These are phyloP conservation scores for Trichoderma orchidacearum DNA, from an alignment of 495 filamentous ascomycete species.

Conservation along the genomic window DNA sequence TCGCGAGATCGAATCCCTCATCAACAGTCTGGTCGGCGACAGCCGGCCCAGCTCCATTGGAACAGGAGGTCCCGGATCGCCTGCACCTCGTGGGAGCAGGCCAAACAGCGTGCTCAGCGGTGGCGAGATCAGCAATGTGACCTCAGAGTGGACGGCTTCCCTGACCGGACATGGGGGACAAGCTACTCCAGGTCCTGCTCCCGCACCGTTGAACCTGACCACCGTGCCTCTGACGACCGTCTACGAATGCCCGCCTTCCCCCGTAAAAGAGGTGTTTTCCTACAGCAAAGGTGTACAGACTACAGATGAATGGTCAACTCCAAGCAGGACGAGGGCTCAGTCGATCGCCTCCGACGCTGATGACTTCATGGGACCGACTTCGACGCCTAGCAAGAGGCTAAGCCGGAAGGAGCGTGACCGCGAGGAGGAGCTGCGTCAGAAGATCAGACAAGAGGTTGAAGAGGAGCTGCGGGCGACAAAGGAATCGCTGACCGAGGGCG, in stretches of 20 bases:
- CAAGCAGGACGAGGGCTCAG: slow-evolving; percentile 25
- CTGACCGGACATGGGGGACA: slow-evolving; percentile 15
- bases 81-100: slow-evolving; percentile 56
- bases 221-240: slow-evolving; percentile 54
- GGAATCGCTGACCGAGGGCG: slow-evolving; percentile 39
- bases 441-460: slow-evolving; percentile 78
- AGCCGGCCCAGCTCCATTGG: slow-evolving; percentile 59
- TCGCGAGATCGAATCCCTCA: slow-evolving; percentile 71
- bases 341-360: slow-evolving; percentile 46
- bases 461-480: slow-evolving; percentile 68
- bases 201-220: slow-evolving; percentile 27
- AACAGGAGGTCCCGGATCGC: slow-evolving; percentile 47
- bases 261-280: slow-evolving; percentile 66
- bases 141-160: slow-evolving; percentile 38
- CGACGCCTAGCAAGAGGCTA: slow-evolving; percentile 47
- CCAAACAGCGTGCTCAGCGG: slow-evolving; percentile 74
- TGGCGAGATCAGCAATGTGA: slow-evolving; percentile 58
- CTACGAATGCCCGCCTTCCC: slow-evolving; percentile 61
- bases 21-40: slow-evolving; percentile 65
- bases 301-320: slow-evolving; percentile 47
- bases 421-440: slow-evolving; percentile 79
- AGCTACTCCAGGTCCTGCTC: slow-evolving; percentile 2
- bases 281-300: slow-evolving; percentile 97
- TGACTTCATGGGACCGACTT: slow-evolving; percentile 22
- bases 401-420: slow-evolving; percentile 64